Evolutionary conservation across 1,284 basidiomycete species (phyloP), one percentile per base, ranked within the genome.

Genomic region (Schizophyllum amplum): DNA sequence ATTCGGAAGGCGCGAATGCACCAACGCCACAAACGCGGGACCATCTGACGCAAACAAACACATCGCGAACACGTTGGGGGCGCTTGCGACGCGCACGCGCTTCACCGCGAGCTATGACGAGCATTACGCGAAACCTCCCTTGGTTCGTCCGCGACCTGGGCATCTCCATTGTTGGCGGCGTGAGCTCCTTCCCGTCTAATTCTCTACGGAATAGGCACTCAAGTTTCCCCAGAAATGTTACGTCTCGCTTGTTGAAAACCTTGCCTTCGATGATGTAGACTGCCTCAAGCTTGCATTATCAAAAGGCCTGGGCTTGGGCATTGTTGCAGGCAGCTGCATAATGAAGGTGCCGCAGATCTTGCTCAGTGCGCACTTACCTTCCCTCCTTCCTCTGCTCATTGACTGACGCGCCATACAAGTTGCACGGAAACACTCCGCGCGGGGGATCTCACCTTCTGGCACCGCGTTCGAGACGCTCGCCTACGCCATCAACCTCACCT

Each of bases 301-400:
- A 2, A 99, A 98, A 68, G 92, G 86, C 0, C 76, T 99, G 6
- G 96, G 96, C 0, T 74, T 98, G 24, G 95, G 90, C 0, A 95
- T 99, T 61, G 94, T 98, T 47, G 75, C 92, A 1, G 96, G 94
- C 54, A 94, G 95, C 1, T 87, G 88, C 24, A 92, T 98, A 60
- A 92, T 98, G 85, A 98, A 98, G 73, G 80, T 98, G 13, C 96
- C 96, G 3, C 96, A 98, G 67, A 72, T 93, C 9, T 65, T 87
- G 24, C 78, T 89, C 55, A 87, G 87, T 90, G 64, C 67, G 87
- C 78, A 21, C n/a, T n/a, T n/a, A 4, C 42, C 11, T 48, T 42
- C 26, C n/a, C n/a, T 27, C 23, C 13, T 51, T 55, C 20, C 46
- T 33, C 22, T 33, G 26, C 17, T 22, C 20, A 54, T 26, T 47